Base-by-base conservation (phyloP, 179 eudicot species). In the Spinacia oleracea region DNA sequence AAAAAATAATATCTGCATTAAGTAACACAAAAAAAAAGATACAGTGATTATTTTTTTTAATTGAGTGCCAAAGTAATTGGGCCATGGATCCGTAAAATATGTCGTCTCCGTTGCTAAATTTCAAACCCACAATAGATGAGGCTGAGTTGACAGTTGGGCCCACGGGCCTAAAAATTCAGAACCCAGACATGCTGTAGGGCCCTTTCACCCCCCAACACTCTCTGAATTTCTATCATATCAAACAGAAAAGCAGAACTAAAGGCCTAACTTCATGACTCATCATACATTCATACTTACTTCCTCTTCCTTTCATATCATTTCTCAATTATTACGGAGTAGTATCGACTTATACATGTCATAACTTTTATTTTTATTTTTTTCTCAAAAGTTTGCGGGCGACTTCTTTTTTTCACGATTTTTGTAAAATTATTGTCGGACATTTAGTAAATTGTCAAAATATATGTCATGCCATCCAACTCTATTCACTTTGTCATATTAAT, bases 301-400 rank as follows among this genome's bases (percentile, higher is more conserved):
- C n/a, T 72, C 60, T 72, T 50, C 40, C 16, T 0, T 20, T 71
- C 38, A 1, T 55, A 55, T 73, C 46, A 48, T 71, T 71, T 71
- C 60, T 71, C 74, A 50, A 71, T 71, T 48, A 71, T 71, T 50
- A n/a, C n/a, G n/a, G n/a, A n/a, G n/a, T n/a, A n/a, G n/a, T n/a
- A n/a, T n/a, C n/a, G n/a, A n/a, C n/a, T n/a, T n/a, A n/a, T n/a
- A n/a, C n/a, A n/a, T n/a, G n/a, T n/a, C n/a, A n/a, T 12, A 59
- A n/a, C 2, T 11, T 3, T n/a, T 6, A 1, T 25, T 59, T 59
- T 23, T 59, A 23, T 23, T 59, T 23, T 59, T 59, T 23, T 25
- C 6, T n/a, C n/a, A n/a, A n/a, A n/a, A n/a, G n/a, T n/a, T n/a
- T n/a, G n/a, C n/a, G n/a, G n/a, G n/a, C n/a, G n/a, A n/a, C n/a